phyloP scores from a whole-genome alignment of 495 filamentous ascomycete genomes.

The Penicillium argentinense region DNA sequence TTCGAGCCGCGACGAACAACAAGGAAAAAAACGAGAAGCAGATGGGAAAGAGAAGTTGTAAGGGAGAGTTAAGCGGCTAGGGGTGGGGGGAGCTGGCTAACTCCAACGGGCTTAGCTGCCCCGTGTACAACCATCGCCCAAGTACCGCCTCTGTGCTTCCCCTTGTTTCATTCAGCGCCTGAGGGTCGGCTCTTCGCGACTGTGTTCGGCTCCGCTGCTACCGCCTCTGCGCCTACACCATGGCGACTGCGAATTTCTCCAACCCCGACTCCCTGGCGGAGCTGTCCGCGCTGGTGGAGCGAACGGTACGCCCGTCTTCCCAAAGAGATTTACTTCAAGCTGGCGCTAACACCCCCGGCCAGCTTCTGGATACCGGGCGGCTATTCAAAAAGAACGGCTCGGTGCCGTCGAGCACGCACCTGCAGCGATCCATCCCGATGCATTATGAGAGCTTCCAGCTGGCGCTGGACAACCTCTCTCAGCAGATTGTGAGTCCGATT shows the following conservation, averaged over 20 bases:
- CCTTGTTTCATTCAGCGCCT: neutral
- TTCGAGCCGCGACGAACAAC: conserved; percentile 10
- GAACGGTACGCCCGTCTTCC: conserved; percentile 35
- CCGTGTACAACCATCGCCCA: conserved; percentile 23
- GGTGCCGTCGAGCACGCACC: conserved; percentile 34
- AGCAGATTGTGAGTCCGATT: conserved; percentile 49
- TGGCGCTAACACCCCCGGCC: conserved; percentile 17
- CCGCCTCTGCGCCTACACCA: conserved; percentile 14
- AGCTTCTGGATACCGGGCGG: conserved; percentile 52
- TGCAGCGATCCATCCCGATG: conserved; percentile 42
- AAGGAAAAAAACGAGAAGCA: conserved; percentile 13
- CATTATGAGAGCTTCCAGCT: conserved; percentile 49
- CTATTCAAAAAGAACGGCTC: conserved; percentile 44
- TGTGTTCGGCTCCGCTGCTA: no score
- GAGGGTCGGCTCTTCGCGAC: no score
- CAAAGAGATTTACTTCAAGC: neutral
- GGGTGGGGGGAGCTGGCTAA: conserved; percentile 36
- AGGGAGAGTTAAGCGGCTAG: conserved; percentile 36
- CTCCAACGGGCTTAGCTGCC: conserved; percentile 27
- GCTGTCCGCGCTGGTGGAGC: conserved; percentile 44
- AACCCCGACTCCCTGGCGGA: conserved; percentile 45
- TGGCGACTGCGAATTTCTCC: conserved; percentile 32
- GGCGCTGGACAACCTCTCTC: conserved; percentile 50
- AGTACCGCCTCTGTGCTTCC: conserved; percentile 6
- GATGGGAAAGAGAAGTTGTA: conserved; percentile 16